phyloP scores from a whole-genome alignment of 495 filamentous ascomycete genomes.

The Neurospora terricola region DNA sequence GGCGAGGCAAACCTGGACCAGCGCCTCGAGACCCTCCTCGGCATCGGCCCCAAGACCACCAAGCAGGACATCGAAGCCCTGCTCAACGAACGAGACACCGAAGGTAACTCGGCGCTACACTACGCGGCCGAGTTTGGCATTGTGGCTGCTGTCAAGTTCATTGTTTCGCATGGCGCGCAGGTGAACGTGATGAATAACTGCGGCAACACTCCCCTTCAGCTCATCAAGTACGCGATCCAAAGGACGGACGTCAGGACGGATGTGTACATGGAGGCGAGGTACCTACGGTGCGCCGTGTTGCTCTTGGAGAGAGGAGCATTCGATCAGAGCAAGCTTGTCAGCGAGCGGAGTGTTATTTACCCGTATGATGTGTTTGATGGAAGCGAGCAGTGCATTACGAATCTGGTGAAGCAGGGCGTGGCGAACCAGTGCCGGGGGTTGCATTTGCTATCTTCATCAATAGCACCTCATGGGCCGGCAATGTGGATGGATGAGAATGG shows the following conservation, averaged over 20 bases:
- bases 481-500: conserved; percentile 2
- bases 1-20: conserved; percentile 6
- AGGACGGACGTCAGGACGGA: conserved; percentile 25
- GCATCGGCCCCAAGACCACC: conserved; percentile 9
- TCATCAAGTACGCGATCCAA: conserved; percentile 27
- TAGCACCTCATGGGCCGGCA: conserved; percentile 10
- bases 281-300: conserved; percentile 23
- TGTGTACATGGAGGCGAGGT: conserved; percentile 26
- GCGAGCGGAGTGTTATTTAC: conserved; percentile 19
- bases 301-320: conserved; percentile 22
- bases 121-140: conserved; percentile 26
- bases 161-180: conserved; percentile 12
- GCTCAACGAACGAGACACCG: conserved; percentile 22
- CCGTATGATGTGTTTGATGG: conserved; percentile 24
- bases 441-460: conserved; percentile 17
- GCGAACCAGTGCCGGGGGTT: conserved; percentile 20
- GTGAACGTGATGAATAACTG: conserved; percentile 29
- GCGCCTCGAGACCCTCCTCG: conserved; percentile 13
- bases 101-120: conserved; percentile 25
- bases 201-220: conserved; percentile 26
- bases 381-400: conserved; percentile 19
- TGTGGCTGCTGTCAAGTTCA: conserved; percentile 19
- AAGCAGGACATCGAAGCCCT: conserved; percentile 10
- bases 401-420: conserved; percentile 21
- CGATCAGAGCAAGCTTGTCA: conserved; percentile 26